These are phyloP conservation scores for Phylloporus sp. DNA, from an alignment of 768 basidiomycete genomes.

Conservation along the genomic window DNA sequence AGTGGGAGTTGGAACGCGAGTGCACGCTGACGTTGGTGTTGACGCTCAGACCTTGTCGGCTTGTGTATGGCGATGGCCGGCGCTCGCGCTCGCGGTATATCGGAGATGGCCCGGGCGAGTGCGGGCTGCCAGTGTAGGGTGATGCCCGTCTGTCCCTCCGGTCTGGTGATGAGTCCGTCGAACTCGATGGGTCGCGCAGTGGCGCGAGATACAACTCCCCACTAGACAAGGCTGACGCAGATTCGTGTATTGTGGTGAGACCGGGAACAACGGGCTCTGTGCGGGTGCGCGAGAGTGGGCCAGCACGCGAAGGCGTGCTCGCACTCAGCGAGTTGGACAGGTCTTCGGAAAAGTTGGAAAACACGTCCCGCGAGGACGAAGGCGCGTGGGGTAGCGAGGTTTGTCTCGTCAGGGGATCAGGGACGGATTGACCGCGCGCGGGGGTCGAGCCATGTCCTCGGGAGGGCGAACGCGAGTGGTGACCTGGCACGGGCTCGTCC, in stretches of 20 bases:
- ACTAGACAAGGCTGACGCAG: conserved; percentile 19
- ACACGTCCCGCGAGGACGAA: conserved; percentile 19
- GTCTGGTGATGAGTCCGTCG: conserved; percentile 24
- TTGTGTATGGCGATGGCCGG: conserved; percentile 21
- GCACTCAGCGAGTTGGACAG: conserved; percentile 19
- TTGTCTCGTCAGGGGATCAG: conserved; percentile 23
- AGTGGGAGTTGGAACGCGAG: background rate
- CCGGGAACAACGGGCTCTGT: conserved; percentile 27
- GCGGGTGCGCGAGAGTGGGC: conserved; percentile 24
- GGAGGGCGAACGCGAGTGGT: conserved; percentile 25
- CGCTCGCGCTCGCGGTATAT: conserved; percentile 21
- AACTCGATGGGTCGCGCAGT: conserved; percentile 12
- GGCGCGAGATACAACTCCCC: conserved; percentile 27
- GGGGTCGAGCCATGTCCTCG: conserved; percentile 11
- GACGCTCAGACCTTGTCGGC: conserved; percentile 1
- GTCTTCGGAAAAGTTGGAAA: conserved; percentile 27
- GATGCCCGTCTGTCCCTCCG: conserved; percentile 22
- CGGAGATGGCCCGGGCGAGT: conserved; percentile 27
- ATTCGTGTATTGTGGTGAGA: conserved; percentile 28
- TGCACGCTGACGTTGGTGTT: background rate
- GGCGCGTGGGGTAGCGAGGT: conserved; percentile 23
- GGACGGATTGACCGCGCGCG: conserved; percentile 16
- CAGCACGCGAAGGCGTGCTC: conserved; percentile 12
- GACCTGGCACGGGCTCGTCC: conserved; percentile 18
- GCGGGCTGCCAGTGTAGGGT: conserved; percentile 17